Conservation (phyloP, 2,329 filamentous ascomycete species). For the Aspergillus ibericus region DNA sequence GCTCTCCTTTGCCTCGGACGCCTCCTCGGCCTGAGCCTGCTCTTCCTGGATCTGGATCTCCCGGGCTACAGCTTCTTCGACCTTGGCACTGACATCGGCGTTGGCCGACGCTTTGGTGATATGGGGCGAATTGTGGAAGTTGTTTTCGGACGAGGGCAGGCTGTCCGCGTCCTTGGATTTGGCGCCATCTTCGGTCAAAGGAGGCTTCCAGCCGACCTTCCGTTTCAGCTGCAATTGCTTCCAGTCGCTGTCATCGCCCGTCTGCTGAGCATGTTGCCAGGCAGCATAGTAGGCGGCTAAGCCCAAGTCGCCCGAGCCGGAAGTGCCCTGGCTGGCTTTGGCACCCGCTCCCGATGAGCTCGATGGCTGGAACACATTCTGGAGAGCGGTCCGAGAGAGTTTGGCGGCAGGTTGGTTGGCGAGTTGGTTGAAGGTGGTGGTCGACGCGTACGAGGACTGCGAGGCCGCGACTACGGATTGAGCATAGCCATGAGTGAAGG, state of each 20-base stretch:
- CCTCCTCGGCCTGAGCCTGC: conserved; percentile 45
- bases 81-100: conserved; percentile 65
- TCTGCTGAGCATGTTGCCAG: conserved; percentile 74
- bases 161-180: conserved; percentile 26
- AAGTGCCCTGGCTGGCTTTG: conserved; percentile 59
- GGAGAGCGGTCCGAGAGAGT: conserved; percentile 60
- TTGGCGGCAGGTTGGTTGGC: conserved; percentile 52
- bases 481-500: conserved; percentile 95
- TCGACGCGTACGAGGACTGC: conserved; percentile 75
- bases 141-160: conserved; percentile 50
- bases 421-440: conserved; percentile 58
- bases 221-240: conserved; percentile 87
- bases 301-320: conserved; percentile 60
- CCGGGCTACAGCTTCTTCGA: conserved; percentile 79
- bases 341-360: conserved; percentile 53
- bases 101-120: conserved; percentile 55
- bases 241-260: conserved; percentile 77
- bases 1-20: conserved; percentile 30
- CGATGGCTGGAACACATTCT: conserved; percentile 71
- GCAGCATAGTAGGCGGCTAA: conserved; percentile 91
- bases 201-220: conserved; percentile 81
- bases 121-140: conserved; percentile 61
- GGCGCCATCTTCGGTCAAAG: conserved; percentile 42
- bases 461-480: conserved; percentile 96
- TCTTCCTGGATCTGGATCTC: conserved; percentile 67